A percentile compares a stretch with the other conserved stretches of the same genome.
These are phyloP conservation scores for Scenedesmus sp. DNA, from an alignment of 163 green algal species.

Conservation along the genomic window DNA sequence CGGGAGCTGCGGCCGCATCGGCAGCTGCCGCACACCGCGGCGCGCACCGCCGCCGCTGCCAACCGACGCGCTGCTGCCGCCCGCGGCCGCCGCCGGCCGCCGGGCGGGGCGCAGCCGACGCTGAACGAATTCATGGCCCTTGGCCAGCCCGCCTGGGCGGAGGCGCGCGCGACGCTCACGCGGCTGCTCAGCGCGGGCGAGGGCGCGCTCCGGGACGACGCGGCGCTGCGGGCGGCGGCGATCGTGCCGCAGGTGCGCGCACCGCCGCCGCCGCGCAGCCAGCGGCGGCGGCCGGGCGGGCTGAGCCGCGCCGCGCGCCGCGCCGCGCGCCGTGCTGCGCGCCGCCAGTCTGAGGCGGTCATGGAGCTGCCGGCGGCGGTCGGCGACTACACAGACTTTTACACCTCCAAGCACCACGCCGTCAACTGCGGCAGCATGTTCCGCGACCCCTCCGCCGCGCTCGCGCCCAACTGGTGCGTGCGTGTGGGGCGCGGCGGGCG, in stretches of 20 bases:
- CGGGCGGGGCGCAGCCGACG: slow-evolving; percentile 61
- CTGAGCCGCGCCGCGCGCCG: too few relatives aligned
- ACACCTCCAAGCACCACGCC: slow-evolving; percentile 88
- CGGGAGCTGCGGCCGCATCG: too few relatives aligned
- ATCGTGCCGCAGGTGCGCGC: slow-evolving; percentile 48
- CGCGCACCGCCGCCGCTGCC: not conserved
- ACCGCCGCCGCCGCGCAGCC: not conserved
- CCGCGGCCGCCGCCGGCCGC: too few relatives aligned
- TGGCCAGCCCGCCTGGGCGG: slow-evolving; percentile 73
- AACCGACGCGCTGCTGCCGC: not conserved
- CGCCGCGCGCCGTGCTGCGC: too few relatives aligned
- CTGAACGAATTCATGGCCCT: slow-evolving; percentile 90
- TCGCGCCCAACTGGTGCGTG: slow-evolving; percentile 89
- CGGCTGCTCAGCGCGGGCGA: slow-evolving; percentile 70
- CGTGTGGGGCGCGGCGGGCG: too few relatives aligned
- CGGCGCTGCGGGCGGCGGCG: slow-evolving; percentile 53
- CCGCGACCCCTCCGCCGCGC: slow-evolving; percentile 70
- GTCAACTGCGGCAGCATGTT: slow-evolving; percentile 90
- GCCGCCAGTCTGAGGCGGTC: slow-evolving; percentile 61
- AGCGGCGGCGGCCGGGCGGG: not conserved
- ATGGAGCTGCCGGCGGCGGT: slow-evolving; percentile 87
- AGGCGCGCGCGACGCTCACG: slow-evolving; percentile 66
- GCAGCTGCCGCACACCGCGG: too few relatives aligned
- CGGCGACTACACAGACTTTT: slow-evolving; percentile 98
- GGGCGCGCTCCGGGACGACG: slow-evolving; percentile 69